phyloP scores from a whole-genome alignment of 345 rosid species.

The Litchi chinensis region DNA sequence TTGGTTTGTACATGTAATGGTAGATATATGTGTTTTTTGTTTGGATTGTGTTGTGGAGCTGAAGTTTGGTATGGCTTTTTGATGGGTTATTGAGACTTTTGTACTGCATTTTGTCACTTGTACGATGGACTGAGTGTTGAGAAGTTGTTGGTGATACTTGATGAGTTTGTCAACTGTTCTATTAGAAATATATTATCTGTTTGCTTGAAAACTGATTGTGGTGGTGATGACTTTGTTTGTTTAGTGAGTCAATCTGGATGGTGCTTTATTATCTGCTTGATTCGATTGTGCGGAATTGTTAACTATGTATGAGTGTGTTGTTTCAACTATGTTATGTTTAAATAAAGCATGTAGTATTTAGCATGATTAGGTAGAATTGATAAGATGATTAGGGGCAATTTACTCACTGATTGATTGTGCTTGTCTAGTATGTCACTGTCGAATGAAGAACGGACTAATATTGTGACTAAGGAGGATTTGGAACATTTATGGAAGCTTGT shows the following conservation, averaged over 20 bases:
- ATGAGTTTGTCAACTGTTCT: neutral
- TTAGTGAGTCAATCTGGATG: neutral
- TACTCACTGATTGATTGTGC: conserved; percentile 6
- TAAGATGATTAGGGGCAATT: neutral
- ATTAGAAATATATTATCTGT: neutral
- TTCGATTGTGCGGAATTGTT: too few species aligned
- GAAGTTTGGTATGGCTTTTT: neutral
- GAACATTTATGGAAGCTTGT: conserved; percentile 56
- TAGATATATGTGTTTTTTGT: too few species aligned
- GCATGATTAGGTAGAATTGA: neutral
- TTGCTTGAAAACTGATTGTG: neutral
- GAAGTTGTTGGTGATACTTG: neutral
- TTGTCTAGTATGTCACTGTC: conserved; percentile 35
- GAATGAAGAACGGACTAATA: conserved; percentile 39
- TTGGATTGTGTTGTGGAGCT: neutral
- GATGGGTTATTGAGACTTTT: neutral
- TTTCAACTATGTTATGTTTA: neutral
- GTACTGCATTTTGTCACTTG: neutral
- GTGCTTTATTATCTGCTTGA: neutral
- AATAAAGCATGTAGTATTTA: neutral
- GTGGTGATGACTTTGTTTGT: neutral
- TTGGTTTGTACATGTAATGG: neutral
- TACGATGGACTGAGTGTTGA: neutral
- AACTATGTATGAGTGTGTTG: too few species aligned
- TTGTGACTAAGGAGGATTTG: conserved; percentile 67